Evolutionary conservation across 2,329 filamentous ascomycete genomes (phyloP).

Genomic region (Sclerotinia trifoliorum): DNA sequence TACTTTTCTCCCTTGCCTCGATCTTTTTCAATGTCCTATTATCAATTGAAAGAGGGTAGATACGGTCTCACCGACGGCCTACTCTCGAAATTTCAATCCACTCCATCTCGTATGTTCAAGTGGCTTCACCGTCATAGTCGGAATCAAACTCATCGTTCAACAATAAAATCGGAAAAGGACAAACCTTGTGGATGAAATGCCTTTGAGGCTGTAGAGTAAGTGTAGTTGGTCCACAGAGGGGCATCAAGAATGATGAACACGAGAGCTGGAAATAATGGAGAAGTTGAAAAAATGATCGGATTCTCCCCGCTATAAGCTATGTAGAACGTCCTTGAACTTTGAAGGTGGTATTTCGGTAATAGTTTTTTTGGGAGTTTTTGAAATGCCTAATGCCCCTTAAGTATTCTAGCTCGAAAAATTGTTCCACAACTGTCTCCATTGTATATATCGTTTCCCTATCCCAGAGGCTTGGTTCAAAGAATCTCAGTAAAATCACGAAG

Average conservation of each 20-base stretch:
- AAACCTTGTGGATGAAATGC: background rate
- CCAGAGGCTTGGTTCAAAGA: background rate
- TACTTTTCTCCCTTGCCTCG: background rate
- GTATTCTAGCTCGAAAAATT: background rate
- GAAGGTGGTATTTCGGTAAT: background rate
- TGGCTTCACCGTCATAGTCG: constrained; percentile 1
- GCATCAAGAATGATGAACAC: constrained; percentile 8
- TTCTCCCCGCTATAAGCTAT: background rate
- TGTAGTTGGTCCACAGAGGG: constrained; percentile 12
- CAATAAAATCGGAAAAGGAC: constrained; percentile 3
- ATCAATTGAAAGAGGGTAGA: background rate
- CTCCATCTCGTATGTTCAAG: constrained; percentile 10
- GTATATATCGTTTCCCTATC: background rate
- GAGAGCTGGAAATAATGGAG: constrained; percentile 13
- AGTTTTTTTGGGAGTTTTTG: background rate
- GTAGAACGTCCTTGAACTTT: background rate
- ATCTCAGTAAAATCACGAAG: background rate
- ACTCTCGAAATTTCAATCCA: background rate
- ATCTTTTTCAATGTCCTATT: background rate
- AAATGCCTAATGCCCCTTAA: background rate
- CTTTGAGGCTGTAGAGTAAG: background rate
- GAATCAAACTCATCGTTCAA: background rate
- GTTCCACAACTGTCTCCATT: background rate
- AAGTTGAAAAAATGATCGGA: background rate
- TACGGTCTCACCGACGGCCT: background rate